Conservation (phyloP, 108 stramenopile genomes). For the Nitzschia putrida region DNA sequence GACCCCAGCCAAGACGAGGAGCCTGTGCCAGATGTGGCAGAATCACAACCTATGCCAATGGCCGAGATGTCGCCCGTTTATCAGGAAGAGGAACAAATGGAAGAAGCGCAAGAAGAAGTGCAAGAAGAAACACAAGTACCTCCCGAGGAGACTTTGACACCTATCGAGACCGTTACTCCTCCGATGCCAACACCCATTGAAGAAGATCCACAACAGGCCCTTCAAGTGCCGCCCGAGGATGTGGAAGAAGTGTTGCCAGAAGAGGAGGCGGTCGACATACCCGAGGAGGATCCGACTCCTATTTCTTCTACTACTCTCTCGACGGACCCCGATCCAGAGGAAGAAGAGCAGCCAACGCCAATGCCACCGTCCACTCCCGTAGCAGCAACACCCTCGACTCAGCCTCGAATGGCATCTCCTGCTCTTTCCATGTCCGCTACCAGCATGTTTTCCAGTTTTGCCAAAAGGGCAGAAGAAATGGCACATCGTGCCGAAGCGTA, state of each 20-base stretch:
- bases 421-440: neutral
- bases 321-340: too few relatives aligned
- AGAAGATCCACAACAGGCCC: constrained; percentile 28
- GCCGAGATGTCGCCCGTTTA: too few relatives aligned
- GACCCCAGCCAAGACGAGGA: neutral
- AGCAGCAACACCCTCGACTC: too few relatives aligned
- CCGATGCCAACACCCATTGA: constrained; percentile 13
- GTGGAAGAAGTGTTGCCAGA: too few relatives aligned
- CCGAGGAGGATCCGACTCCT: too few relatives aligned
- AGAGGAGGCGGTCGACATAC: too few relatives aligned
- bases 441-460: constrained; percentile 5
- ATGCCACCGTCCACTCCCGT: too few relatives aligned
- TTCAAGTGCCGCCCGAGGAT: neutral
- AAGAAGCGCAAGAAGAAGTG: neutral
- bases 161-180: neutral
- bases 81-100: neutral
- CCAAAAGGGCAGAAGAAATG: neutral
- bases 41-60: too few relatives aligned
- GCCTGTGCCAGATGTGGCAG: too few relatives aligned
- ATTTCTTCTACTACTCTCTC: too few relatives aligned
- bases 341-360: too few relatives aligned
- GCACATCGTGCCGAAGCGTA: constrained; percentile 9
- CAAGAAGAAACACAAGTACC: too few relatives aligned
- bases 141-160: neutral
- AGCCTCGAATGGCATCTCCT: neutral